phyloP scores from a whole-genome alignment of 257 asterid species.

The Lavandula angustifolia region DNA sequence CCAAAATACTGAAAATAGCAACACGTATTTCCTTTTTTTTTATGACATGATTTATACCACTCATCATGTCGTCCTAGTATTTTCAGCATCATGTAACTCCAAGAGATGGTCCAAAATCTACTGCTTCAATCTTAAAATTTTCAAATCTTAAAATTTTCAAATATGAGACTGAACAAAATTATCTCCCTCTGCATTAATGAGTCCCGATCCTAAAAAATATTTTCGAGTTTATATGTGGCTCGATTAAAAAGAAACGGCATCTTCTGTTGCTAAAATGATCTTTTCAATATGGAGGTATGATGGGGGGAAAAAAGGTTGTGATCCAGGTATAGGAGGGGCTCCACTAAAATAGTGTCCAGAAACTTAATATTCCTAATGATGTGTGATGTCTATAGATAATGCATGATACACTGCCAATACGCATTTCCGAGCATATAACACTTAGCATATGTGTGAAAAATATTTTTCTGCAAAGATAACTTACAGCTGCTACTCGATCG shows the following conservation, averaged over 20 bases:
- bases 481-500: constrained; percentile 85
- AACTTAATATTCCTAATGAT: neutral
- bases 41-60: neutral
- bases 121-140: neutral
- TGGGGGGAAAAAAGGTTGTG: neutral
- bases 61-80: neutral
- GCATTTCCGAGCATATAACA: constrained; percentile 9
- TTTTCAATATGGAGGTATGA: neutral
- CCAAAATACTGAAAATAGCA: neutral
- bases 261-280: constrained; percentile 2
- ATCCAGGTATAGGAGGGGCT: neutral
- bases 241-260: constrained; percentile 12
- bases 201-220: neutral
- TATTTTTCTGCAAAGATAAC: constrained; percentile 22
- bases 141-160: neutral
- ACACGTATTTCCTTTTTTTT: neutral
- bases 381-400: neutral
- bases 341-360: neutral
- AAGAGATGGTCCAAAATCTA: neutral
- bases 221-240: neutral
- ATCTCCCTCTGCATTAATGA: neutral
- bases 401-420: constrained; percentile 7
- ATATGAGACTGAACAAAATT: neutral
- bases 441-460: constrained; percentile 6
- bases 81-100: neutral